phyloP scores from a whole-genome alignment of 2,329 filamentous ascomycete genomes.

The Zymoseptoria pseudotritici region DNA sequence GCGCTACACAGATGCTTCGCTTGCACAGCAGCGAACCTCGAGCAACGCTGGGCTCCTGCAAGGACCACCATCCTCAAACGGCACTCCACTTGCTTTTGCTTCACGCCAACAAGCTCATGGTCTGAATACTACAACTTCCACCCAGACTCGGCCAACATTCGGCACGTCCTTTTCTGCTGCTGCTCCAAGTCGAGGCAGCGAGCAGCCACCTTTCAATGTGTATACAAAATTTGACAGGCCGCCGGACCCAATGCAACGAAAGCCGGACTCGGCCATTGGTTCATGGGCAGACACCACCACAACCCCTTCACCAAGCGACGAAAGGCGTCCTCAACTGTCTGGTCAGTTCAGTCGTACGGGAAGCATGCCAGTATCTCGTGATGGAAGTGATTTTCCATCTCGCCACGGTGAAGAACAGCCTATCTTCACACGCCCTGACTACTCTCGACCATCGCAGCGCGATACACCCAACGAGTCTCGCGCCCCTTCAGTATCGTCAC shows the following conservation, averaged over 20 bases:
- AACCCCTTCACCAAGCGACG: slow-evolving; percentile 37
- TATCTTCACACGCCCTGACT: slow-evolving; percentile 22
- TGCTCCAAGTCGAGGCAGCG: slow-evolving; percentile 13
- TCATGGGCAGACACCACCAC: slow-evolving; percentile 15
- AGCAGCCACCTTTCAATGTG: slow-evolving; percentile 25
- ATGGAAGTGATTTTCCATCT: slow-evolving; percentile 50
- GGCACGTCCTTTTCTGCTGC: slow-evolving; percentile 15
- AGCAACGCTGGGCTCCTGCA: slow-evolving; percentile 30
- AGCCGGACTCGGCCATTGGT: slow-evolving; percentile 19
- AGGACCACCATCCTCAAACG: slow-evolving; percentile 26
- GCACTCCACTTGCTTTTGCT: slow-evolving; percentile 19
- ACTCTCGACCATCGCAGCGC: slow-evolving; percentile 14
- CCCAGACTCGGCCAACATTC: slow-evolving; percentile 19
- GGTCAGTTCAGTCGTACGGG: slow-evolving; percentile 39
- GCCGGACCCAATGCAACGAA: slow-evolving; percentile 19
- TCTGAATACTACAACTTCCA: slow-evolving; percentile 14
- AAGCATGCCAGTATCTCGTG: slow-evolving; percentile 44
- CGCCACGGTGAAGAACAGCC: slow-evolving; percentile 41
- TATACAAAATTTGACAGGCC: slow-evolving; percentile 31
- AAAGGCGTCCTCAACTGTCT: slow-evolving; percentile 33
- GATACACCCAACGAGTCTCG: slow-evolving; percentile 19
- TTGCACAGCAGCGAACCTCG: slow-evolving; percentile 32
- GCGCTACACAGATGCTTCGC: slow-evolving; percentile 31
- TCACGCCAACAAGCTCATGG: slow-evolving; percentile 19
- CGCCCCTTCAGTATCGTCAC: slow-evolving; percentile 42